Base-by-base conservation (phyloP, 2,329 filamentous ascomycete species). In the Xylariomycetidae sp. region DNA sequence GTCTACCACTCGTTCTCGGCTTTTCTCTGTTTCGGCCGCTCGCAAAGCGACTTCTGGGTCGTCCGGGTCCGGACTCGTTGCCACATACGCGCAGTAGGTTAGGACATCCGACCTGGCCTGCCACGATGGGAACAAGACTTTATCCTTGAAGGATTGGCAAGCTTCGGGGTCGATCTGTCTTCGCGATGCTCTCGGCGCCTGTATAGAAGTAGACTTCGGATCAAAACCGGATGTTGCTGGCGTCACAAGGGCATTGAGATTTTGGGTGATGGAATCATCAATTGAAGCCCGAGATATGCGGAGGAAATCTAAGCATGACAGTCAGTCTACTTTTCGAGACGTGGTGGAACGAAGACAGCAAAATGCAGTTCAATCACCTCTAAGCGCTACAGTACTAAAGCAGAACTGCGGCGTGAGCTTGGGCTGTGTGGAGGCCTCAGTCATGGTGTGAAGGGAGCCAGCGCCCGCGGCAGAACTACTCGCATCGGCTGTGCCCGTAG, bases 201-300 rank as follows among this genome's bases (percentile, higher is more conserved):
- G 75, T 10, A 72, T 65, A 1, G 79, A 74, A 1, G 87, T 94
- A 1, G 85, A 89, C 0, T 72, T 64, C 1, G 90, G 85, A 54
- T 95, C 83, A 61, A 95, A 96, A 12, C 79, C 77, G 24, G 63
- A 61, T 27, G 69, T 66, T 10, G 85, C 72, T 0, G 90, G 90
- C 1, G 82, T 89, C 27, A 86, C 65, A 23, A 96, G 74, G 1
- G 87, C 86, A 65, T 96, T 96, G 40, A 98, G 76, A 52, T 93
- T 90, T 54, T 95, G 89, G 1, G 79, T 79, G 53, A 98, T 96
- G 27, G 85, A 87, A 61, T 98, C 92, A 62, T 98, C 92, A 52
- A 95, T 82, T 29, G 84, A 77, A 32, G 77, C 72, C 43, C 92
- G 79, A 8, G 90, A 95, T 45, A 92, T 61, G 24, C 88, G 84